Base-by-base conservation (phyloP, 139 green algal species). In the Coelastrella sp. region DNA sequence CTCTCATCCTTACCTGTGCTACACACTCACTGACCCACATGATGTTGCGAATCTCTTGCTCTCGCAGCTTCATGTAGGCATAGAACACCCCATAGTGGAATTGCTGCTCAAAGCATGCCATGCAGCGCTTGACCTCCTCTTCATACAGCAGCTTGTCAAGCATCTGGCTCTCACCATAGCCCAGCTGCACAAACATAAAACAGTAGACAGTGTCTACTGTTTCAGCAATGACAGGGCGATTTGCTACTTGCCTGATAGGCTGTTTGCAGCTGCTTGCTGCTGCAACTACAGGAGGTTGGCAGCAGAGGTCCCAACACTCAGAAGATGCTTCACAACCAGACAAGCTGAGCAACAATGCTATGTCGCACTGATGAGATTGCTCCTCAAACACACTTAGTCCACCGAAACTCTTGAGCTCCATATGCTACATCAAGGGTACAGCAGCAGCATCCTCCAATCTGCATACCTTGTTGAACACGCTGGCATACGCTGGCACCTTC, bases 1-100 rank as follows among this genome's bases (percentile, higher is more conserved):
- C 10, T 15, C 10, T 7, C 56, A 19, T 14, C 58, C 78, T 58
- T 65, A 82, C 88, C 70, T 90, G 84, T 74, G 97, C 96, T 14
- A 99, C 96, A 89, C 97, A 99, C 93, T 99, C 97, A 7, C 94
- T 92, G 82, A 99, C 95, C 97, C 97, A 99, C 97, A 99, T 98
- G 85, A 99, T 94, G 92, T 99, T 99, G 66, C 97, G 93, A 82
- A 99, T 98, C 91, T 99, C 97, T 89, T 98, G 97, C 95, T 98
- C 97, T 22, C 96, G 92, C 72, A 99, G 94, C 87, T 96, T 95
- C 95, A 99, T 97, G 95, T 98, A 99, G 12, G 96, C 84, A 91
- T 98, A 98, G 87, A 98, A 98, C 10, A 98, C 93, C 11, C 90
- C 96, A 92, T 98, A 99, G 93, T 99, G 97, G 94, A 99, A 99